Conservation (phyloP, 306 rosid species). For the Sesbania bispinosa region DNA sequence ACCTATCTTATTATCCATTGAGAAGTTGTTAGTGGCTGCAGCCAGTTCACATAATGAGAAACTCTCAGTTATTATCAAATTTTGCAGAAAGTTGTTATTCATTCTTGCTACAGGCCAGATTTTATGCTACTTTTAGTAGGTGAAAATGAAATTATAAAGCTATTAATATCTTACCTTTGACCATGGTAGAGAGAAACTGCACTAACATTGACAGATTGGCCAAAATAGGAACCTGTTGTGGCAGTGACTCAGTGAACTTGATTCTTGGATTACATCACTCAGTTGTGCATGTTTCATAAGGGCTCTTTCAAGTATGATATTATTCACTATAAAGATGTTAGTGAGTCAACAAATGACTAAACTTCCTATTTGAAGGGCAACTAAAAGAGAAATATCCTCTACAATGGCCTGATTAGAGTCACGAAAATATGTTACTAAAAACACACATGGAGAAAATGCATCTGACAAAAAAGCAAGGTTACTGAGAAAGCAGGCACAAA, state of each 20-base stretch:
- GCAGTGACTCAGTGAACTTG: conserved; percentile 44
- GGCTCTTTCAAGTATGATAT: conserved; percentile 45
- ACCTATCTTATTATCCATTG: too few species aligned
- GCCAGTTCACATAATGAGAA: too few species aligned
- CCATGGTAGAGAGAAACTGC: conserved; percentile 38
- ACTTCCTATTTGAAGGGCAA: conserved; percentile 55
- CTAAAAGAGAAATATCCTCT: conserved; percentile 49
- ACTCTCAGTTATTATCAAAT: too few species aligned
- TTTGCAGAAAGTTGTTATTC: too few species aligned
- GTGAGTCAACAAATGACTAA: conserved; percentile 43
- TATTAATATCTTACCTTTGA: too few species aligned
- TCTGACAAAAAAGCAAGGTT: too few species aligned
- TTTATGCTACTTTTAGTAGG: too few species aligned
- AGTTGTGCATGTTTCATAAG: conserved; percentile 29
- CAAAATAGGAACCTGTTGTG: conserved; percentile 62
- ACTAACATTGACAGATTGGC: conserved; percentile 53
- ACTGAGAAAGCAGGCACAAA: too few species aligned
- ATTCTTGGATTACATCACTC: conserved; percentile 38
- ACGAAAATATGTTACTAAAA: conserved; percentile 17
- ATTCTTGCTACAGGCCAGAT: too few species aligned
- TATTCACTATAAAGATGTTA: conserved; percentile 52
- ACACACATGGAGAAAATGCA: too few species aligned
- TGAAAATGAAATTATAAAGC: too few species aligned
- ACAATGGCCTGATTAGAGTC: conserved; percentile 39
- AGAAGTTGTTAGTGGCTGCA: too few species aligned